Evolutionary conservation across 441 rosid species (phyloP).

Genomic region (Syzygium syzygioides): DNA sequence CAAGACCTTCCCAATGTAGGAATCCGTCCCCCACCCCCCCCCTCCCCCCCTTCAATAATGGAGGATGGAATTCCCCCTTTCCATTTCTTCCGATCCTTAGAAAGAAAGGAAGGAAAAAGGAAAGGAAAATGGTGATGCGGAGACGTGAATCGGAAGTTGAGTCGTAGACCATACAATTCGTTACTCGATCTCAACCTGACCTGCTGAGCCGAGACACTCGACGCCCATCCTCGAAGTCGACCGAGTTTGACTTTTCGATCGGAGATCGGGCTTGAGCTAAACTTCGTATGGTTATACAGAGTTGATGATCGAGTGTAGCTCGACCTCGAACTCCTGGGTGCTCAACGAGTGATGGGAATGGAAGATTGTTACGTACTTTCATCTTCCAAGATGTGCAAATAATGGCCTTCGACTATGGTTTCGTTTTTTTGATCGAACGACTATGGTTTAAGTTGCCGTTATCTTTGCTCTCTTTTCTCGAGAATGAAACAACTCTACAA

Average conservation of each 20-base stretch:
- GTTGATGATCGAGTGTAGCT: background rate
- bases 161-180: background rate
- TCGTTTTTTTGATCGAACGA: too few relatives aligned
- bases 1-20: constrained; percentile 7
- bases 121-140: background rate
- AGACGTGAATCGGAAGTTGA: too few relatives aligned
- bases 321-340: background rate
- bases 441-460: background rate
- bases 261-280: background rate
- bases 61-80: background rate
- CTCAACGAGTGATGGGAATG: background rate
- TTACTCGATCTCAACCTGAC: background rate
- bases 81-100: background rate
- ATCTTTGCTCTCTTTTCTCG: background rate
- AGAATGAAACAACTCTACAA: background rate
- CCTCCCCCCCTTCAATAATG: constrained; percentile 14
- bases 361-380: background rate
- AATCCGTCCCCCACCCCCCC: background rate
- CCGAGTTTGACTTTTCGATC: background rate
- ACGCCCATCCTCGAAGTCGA: background rate
- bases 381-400: background rate
- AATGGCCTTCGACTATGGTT: background rate
- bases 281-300: background rate
- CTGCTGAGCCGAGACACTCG: background rate
- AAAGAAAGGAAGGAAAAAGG: background rate